Base-by-base conservation (phyloP, 352 stramenopile genomes). In the Phytophthora ohioensis region DNA sequence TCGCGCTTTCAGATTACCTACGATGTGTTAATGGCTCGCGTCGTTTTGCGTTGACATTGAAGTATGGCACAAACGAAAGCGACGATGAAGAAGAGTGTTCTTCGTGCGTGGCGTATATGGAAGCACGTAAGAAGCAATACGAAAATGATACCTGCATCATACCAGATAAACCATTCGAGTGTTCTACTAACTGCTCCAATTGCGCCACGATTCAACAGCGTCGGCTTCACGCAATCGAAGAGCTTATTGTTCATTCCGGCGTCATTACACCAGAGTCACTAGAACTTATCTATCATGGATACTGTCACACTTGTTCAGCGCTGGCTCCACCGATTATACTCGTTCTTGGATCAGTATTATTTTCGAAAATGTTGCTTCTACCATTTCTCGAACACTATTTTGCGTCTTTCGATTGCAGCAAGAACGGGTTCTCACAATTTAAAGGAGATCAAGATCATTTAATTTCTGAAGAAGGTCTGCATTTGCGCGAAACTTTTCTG, bases 1-100 rank as follows among this genome's bases (percentile, higher is more conserved):
- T 90, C 38, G 67, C 68, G 4, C 46, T 90, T 0, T 88, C 80
- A 0, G 69, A 86, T 5, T 86, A 82, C 30, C 41, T 91, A 34
- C 78, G 72, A 8, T 91, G 84, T 45, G 1, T 12, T 5, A 73
- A 73, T 49, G 41, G 46, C 3, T 69, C 34, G 32, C 57, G 57
- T 34, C 57, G 69, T 10, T 54, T 69, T 32, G 45, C 35, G 10
- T 35, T 34, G 8, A 35, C 34, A 17, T 45, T 69, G 45, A 30
- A 12, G 8, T 27, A 48, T 43, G 39, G 5, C 9, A 42, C 5
- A 31, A 42, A 10, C 10, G 42, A 60, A n/a, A 15, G 6, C n/a
- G 45, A 58, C 32, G 21, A 41, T 38, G 27, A 39, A 13, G 17
- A 35, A 5, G 32, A 62, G 3, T 76, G 69, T 45, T 32, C 32